Base-by-base conservation (phyloP, 805 yeast genomes). In the Candida lessepsii region DNA sequence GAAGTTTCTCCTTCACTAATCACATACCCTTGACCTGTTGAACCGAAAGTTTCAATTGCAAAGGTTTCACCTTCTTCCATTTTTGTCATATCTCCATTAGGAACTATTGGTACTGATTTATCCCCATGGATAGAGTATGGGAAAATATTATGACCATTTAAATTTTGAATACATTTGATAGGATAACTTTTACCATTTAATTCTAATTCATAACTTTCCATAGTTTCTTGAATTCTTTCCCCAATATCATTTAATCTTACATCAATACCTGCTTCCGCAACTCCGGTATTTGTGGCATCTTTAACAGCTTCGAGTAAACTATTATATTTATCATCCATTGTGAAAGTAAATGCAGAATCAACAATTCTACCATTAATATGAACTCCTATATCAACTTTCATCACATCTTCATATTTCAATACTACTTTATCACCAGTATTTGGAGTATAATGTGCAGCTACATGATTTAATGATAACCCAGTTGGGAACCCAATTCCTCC, bases 61-160 rank as follows among this genome's bases (percentile, higher is more conserved):
- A 87, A 91, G 2, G 88, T 83, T 63, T 93, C 99, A 48, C 96
- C 96, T 70, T 93, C 99, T 63, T 93, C 99, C 96, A 93, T 91
- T 74, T 91, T 91, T 9, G 98, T 93, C 62, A 77, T 77, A 60
- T 93, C 99, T 6, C 89, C 91, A 54, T 86, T 86, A 54, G 90
- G 84, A 25, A 93, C 96, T 54, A 93, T 93, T 13, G 99, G 99
- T 34, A 93, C 98, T 18, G 95, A 81, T 63, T 93, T 93, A 48
- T 96, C 97, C 29, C 90, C 93, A 63, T 93, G 99, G 55, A 93
- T 93, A 39, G 70, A 73, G 64, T 73, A 90, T 41, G 83, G 90
- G 18, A 78, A 81, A 54, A 93, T 93, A 57, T 82, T 90, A 67
- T 93, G 99, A 27, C 99, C 99, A 62, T 88, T 85, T 59, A 93